Base-by-base conservation (phyloP, 805 yeast species). In the Metschnikowia cubensis region DNA sequence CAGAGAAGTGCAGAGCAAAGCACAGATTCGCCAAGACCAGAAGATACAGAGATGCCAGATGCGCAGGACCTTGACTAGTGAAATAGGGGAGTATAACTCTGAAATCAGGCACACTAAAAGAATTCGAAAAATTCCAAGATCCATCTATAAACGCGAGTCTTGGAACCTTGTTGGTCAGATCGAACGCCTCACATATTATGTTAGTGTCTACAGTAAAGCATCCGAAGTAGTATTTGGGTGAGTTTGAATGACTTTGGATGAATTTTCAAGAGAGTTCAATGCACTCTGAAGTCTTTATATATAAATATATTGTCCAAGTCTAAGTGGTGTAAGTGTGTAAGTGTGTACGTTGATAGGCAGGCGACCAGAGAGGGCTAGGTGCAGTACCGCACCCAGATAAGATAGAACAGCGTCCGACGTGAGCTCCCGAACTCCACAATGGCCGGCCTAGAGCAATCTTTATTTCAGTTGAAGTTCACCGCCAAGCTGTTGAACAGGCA, bases 401-500 rank as follows among this genome's bases (percentile, higher is more conserved):
- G 46, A 32, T 32, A 41, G 29, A 41, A 31, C 21, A 32, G 22
- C 35, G 21, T 14, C 13, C 20, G 18, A 43, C 14, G 11, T 31
- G 29, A 18, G 29, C 21, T 5, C 31, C 21, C 25, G 11, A 20
- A 25, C 33, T 6, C 32, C 35, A 10, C 34, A 33, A 64, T 64
- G 68, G 61, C 67, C 8, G 67, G 67, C 7, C 59, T 64, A 43
- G 68, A 64, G 49, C 67, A 64, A 49, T 62, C 67, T 4, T 58
- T 64, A 33, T 64, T 64, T 46, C 68, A 64, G 53, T 62, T 66
- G 39, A 54, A 57, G 75, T 94, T 94, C 69, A 94, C 99, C 3
- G 92, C 98, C 1, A 94, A 94, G 68, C 96, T 88, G 73, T 76
- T 94, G 50, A 86, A 83, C 59, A 80, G 91, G 65, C 99, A 94